Conservation (phyloP, 805 yeast species). For the Zygosaccharomyces pseudorouxii region DNA sequence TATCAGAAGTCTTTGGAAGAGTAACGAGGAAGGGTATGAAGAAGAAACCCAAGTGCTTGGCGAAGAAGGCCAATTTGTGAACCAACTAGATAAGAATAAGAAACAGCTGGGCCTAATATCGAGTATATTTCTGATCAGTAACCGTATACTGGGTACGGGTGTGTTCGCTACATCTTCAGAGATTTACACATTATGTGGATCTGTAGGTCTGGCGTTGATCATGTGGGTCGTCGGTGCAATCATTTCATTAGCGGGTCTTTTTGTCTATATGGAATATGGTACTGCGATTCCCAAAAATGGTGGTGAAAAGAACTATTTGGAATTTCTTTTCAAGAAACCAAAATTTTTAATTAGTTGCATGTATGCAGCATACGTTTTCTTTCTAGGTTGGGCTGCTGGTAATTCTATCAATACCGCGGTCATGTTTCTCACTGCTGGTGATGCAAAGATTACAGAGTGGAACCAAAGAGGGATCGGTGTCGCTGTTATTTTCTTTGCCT, state of each 20-base stretch:
- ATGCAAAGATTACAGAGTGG: conserved; percentile 64
- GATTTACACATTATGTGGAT: conserved; percentile 48
- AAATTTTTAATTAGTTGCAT: conserved; percentile 59
- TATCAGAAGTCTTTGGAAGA: not conserved
- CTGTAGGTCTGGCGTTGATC: conserved; percentile 66
- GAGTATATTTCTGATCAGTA: conserved; percentile 61
- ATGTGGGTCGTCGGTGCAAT: conserved; percentile 73
- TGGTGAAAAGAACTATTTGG: conserved; percentile 80
- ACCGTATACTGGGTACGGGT: conserved; percentile 73
- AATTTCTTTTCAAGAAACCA: conserved; percentile 65
- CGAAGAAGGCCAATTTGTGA: conserved; percentile 30
- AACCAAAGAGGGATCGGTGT: conserved; percentile 72
- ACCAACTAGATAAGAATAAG: conserved; percentile 40
- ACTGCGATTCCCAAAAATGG: conserved; percentile 76
- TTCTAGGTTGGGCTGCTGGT: conserved; percentile 84
- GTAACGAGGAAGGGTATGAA: not conserved
- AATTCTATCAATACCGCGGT: conserved; percentile 78
- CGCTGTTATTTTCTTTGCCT: conserved; percentile 67
- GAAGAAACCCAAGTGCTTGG: not conserved
- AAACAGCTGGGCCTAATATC: conserved; percentile 48
- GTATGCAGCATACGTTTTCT: conserved; percentile 66
- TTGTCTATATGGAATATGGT: conserved; percentile 78
- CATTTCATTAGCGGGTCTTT: conserved; percentile 59
- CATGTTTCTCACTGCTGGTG: conserved; percentile 71
- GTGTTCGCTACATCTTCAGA: conserved; percentile 67